Percentiles rank a stretch among this genome's conserved stretches.
Conservation (phyloP, 331 rosid species). For the Cydonia oblonga region DNA sequence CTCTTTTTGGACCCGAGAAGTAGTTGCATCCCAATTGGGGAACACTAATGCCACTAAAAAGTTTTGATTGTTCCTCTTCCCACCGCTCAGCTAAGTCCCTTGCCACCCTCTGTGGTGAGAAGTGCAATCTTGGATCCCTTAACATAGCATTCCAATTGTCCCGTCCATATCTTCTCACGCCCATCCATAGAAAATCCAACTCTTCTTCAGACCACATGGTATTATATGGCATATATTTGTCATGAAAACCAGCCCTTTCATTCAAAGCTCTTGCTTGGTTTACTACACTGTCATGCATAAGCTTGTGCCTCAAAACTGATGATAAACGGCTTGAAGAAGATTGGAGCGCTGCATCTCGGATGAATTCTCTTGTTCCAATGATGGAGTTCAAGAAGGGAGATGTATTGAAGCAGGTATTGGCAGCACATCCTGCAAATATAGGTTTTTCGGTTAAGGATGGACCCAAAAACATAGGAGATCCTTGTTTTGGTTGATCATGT, state of each 20-base stretch:
- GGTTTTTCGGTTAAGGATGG: constrained; percentile 33
- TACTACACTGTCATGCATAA: constrained; percentile 32
- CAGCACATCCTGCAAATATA: constrained; percentile 20
- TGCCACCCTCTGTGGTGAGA: constrained; percentile 39
- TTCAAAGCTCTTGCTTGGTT: constrained; percentile 32
- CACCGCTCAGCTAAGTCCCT: constrained; percentile 54
- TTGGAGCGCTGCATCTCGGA: constrained; percentile 25
- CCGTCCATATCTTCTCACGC: constrained; percentile 64
- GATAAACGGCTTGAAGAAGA: constrained; percentile 28
- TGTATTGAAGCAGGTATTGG: constrained; percentile 15
- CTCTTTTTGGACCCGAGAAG: constrained; percentile 21
- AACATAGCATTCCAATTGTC: constrained; percentile 61
- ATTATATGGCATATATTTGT: constrained; percentile 17
- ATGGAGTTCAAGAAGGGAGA: constrained; percentile 26
- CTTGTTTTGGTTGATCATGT: constrained; percentile 10
- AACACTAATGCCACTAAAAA: constrained; percentile 23
- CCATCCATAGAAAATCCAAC: constrained; percentile 69
- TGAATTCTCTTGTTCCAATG: constrained; percentile 23
- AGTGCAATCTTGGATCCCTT: constrained; percentile 53
- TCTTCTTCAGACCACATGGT: constrained; percentile 65
- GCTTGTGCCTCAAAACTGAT: constrained; percentile 26
- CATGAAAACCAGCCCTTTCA: constrained; percentile 29
- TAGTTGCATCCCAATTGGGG: constrained; percentile 16
- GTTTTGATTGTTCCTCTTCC: constrained; percentile 54
- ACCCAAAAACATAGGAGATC: constrained; percentile 38